Percentiles rank a stretch among this genome's conserved stretches.
These are phyloP conservation scores for Bipolaris bicolor DNA, from an alignment of 2,329 filamentous ascomycete species.

Conservation along the genomic window DNA sequence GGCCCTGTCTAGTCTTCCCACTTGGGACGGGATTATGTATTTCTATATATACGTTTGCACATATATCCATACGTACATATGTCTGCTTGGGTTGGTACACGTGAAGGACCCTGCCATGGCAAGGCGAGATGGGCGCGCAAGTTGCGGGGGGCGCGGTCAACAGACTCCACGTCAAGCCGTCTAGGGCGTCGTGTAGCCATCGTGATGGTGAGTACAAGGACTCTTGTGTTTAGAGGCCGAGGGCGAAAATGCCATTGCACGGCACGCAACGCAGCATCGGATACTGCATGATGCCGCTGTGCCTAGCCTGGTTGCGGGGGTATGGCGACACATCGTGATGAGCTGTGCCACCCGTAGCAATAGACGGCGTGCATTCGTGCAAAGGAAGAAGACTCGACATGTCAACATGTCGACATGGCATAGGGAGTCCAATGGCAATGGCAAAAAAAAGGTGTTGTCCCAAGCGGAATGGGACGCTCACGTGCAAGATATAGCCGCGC, in stretches of 20 bases:
- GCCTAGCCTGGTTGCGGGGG: not conserved
- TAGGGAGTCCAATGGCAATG: not conserved
- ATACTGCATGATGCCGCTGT: not conserved
- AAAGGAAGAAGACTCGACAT: no score
- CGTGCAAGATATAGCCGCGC: conserved; percentile 4
- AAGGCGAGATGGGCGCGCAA: conserved; percentile 2
- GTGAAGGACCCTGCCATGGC: not conserved
- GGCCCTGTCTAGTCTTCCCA: not conserved
- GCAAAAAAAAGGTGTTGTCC: not conserved
- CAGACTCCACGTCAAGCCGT: conserved; percentile 7
- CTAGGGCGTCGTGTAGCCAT: conserved; percentile 18
- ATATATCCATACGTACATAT: no score
- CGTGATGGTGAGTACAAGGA: conserved; percentile 8
- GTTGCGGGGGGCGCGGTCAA: not conserved
- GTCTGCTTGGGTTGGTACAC: no score
- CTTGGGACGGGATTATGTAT: no score
- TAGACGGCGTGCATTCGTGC: not conserved
- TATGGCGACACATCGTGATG: no score
- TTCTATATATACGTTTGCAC: no score
- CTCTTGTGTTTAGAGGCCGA: not conserved
- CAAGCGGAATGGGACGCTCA: not conserved
- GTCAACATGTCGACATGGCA: not conserved
- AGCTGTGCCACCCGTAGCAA: not conserved
- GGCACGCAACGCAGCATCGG: not conserved
- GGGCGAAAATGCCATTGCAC: not conserved